These are phyloP conservation scores for Pulicaria dysenterica DNA, from an alignment of 129 eudicot genomes.

Conservation along the genomic window DNA sequence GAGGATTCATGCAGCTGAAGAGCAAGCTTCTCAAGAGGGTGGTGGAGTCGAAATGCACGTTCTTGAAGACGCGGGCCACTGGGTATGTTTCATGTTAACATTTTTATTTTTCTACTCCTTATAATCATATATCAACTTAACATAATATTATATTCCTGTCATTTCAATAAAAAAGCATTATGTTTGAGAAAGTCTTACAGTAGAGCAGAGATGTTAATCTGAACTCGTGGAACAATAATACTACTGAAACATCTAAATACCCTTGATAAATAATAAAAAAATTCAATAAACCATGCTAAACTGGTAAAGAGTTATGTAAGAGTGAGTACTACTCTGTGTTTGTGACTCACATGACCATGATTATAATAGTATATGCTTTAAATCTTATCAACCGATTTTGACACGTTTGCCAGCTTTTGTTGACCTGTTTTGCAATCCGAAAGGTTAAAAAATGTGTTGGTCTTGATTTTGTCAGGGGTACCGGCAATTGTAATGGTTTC, in stretches of 20 bases:
- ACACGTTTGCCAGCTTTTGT: not conserved
- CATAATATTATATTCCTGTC: not conserved
- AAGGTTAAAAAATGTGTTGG: too few species aligned
- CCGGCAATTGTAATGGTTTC: not conserved
- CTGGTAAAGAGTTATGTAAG: not conserved
- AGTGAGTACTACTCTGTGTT: not conserved
- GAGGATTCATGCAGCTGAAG: conserved; percentile 92
- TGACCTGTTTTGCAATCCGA: not conserved
- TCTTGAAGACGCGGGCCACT: conserved; percentile 97
- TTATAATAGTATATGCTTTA: not conserved
- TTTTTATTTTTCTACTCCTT: not conserved
- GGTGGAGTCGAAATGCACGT: conserved; percentile 99
- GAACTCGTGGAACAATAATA: not conserved
- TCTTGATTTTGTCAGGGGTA: not conserved
- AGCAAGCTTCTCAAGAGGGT: conserved; percentile 88
- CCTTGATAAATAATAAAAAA: not conserved
- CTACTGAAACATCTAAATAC: not conserved
- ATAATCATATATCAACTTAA: conserved; percentile 1
- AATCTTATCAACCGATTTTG: not conserved
- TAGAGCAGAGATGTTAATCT: not conserved
- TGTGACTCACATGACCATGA: conserved; percentile 7
- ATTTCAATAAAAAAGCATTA: conserved; percentile 3
- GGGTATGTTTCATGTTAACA: conserved; percentile 51
- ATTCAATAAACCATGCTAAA: not conserved
- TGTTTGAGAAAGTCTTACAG: conserved; percentile 1